Base-by-base conservation (phyloP, 108 stramenopile genomes). In the Schizochytrium sp. region DNA sequence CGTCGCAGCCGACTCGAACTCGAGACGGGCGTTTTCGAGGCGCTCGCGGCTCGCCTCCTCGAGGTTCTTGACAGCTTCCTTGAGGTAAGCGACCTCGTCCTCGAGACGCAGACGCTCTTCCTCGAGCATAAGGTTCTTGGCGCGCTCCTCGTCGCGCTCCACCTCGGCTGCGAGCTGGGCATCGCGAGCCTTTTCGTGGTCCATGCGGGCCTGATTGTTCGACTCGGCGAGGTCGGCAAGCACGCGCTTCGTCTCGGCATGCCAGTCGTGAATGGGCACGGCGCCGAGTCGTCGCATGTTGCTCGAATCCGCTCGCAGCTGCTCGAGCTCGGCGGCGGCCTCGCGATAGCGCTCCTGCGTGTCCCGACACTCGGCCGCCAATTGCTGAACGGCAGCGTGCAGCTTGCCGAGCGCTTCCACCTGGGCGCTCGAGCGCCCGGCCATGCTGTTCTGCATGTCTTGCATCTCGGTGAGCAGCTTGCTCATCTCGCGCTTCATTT, bases 91-190 rank as follows among this genome's bases (percentile, higher is more conserved):
- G 48, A 83, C 76, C 76, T 83, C 76, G 4, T 83, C 76, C 48
- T 83, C 76, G 48, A 83, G 51, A 12, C 76, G 45, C 43, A 47
- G 3, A 6, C 76, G 45, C 51, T 83, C 76, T 45, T 83, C 76
- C 48, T 83, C 76, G 48, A 83, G 76, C 76, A 83, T 83, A 45
- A 83, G 76, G 76, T 83, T 83, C 51, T 53, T 83, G 48, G 76
- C 76, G 45, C 76, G 45, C 76, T 83, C 76, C 51, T 83, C 76
- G 76, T 83, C 76, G n/a, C 76, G 45, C 76, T 83, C 23, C 19
- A 83, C 76, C 51, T 83, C 76, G 19, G 76, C 76, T 43, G 19
- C 76, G 28, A 83, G 76, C 51, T 83, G 76, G 25, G 48, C 51
- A 18, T 83, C 76, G 48, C 76, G 45, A 6, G 51, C 76, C 12